Evolutionary conservation across 2,329 filamentous ascomycete genomes (phyloP), one percentile per base, ranked within the genome.

Genomic region (Colletotrichum liaoningense): DNA sequence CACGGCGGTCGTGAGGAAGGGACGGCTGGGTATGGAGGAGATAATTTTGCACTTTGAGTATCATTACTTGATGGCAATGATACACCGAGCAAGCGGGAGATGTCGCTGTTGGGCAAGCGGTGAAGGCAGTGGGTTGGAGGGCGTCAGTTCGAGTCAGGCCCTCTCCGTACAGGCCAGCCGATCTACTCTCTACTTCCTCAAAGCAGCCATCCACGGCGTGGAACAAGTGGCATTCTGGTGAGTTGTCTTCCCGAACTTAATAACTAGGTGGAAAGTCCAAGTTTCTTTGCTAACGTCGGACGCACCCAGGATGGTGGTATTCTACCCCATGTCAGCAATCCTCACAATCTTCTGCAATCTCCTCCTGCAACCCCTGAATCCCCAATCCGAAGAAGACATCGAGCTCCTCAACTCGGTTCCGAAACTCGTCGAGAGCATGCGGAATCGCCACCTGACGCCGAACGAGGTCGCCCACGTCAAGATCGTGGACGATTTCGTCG

Each of bases 321-420:
- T 89, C 76, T 91, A 91, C 67, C 88, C 89, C 1, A 85, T 89
- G 67, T 86, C 87, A 0, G 88, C 89, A 1, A 80, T 89, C 16
- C 81, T 90, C 66, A 84, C 84, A 1, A 81, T 91, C 0, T 91
- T 91, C 76, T 88, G 86, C 80, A 88, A 87, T 72, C 84, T 90
- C 35, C 79, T 91, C 0, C 80, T 83, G 26, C 82, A 87, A 35
- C 89, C 89, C 0, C 79, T 84, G 0, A 80, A 86, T 30, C 79
- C 83, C 0, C 79, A 84, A 30, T 83, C 87, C 0, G 76, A 80
- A 1, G 78, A 82, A 3, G 89, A 91, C 68, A 76, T 90, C 5
- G 82, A 83, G 5, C 80, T 89, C 0, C 80, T 91, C 1, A 79
- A 79, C 3, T 80, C 81, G 16, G 83, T 85, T 0, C 83, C 84